A percentile compares a stretch with the other conserved stretches of the same genome.
These are phyloP conservation scores for Leccinellum luteum DNA, from an alignment of 768 basidiomycete genomes.

Conservation along the genomic window DNA sequence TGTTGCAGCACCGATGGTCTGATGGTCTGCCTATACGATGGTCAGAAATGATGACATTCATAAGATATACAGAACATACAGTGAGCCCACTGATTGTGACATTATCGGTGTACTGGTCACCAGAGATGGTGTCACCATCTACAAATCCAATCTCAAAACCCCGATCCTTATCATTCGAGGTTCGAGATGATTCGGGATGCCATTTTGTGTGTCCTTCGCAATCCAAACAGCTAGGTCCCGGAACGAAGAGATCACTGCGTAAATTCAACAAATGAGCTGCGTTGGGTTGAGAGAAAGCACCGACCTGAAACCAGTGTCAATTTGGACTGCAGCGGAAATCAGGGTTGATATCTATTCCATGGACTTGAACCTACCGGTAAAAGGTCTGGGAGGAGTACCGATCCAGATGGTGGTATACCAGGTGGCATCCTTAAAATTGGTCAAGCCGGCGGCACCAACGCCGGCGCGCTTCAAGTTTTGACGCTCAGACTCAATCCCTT, in stretches of 20 bases:
- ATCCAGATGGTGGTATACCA: not conserved
- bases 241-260: not conserved
- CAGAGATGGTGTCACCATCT: not conserved
- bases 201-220: not conserved
- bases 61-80: not conserved
- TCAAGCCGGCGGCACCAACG: not conserved
- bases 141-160: not conserved
- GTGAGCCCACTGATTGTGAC: not conserved
- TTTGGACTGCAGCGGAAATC: not conserved
- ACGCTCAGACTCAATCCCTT: not conserved
- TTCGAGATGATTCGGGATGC: not conserved
- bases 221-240: not conserved
- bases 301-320: not conserved
- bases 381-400: not conserved
- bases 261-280: not conserved
- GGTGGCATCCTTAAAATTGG: not conserved
- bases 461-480: not conserved
- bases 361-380: not conserved
- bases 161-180: not conserved
- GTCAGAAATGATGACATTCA: not conserved
- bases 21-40: not conserved
- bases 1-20: not conserved
- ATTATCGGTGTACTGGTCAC: not conserved
- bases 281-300: not conserved
- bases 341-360: not conserved